These are phyloP conservation scores for Sambucus nigra DNA, from an alignment of 129 eudicot genomes.

Conservation along the genomic window DNA sequence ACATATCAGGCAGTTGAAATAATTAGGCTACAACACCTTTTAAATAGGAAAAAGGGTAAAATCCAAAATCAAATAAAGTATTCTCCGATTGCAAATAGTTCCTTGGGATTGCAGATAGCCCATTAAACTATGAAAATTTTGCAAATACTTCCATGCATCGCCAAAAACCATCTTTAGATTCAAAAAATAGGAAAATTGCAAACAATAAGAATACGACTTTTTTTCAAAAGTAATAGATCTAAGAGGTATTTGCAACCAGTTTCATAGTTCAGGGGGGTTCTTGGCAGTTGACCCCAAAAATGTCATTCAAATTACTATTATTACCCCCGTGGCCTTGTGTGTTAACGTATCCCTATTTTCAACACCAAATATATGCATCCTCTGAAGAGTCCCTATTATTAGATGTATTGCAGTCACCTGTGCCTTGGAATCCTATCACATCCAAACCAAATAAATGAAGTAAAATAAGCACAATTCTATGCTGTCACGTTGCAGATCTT, in stretches of 20 bases:
- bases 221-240: no score
- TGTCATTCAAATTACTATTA: not conserved
- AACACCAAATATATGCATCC: constrained; percentile 92
- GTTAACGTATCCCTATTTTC: constrained; percentile 96
- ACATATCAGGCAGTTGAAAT: not conserved
- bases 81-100: no score
- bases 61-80: no score
- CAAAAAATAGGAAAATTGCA: no score
- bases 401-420: constrained; percentile 86
- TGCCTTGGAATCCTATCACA: constrained; percentile 77
- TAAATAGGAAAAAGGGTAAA: no score
- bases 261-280: no score
- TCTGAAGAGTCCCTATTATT: constrained; percentile 91
- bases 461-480: constrained; percentile 1
- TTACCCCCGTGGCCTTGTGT: constrained; percentile 99
- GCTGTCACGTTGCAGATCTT: constrained; percentile 2
- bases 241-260: no score
- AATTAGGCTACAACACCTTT: not conserved
- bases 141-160: no score
- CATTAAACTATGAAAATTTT: no score
- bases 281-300: not conserved
- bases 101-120: no score
- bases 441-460: not conserved
- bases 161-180: no score
- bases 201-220: no score